These are phyloP conservation scores for Setaria italica DNA, from an alignment of 202 grass and related monocot genomes.

Conservation along the genomic window DNA sequence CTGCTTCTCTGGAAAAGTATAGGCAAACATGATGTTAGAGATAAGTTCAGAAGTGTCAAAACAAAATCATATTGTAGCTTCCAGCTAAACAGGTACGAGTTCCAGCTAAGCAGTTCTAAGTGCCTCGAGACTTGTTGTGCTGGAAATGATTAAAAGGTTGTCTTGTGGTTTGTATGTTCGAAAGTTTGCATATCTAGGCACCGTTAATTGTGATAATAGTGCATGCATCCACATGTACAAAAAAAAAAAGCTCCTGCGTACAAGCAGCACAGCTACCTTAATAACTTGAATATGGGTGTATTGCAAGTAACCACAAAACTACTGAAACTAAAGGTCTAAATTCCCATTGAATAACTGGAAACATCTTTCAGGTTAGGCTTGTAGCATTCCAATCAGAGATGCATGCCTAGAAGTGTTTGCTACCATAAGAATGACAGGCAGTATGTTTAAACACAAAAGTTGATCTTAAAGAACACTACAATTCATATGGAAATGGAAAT, in stretches of 20 bases:
- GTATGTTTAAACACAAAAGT: background rate
- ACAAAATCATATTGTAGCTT: constrained; percentile 21
- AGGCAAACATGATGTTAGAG: constrained; percentile 39
- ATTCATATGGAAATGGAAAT: constrained; percentile 17
- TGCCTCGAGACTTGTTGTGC: background rate
- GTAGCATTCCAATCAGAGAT: constrained; percentile 16
- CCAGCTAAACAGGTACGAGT: background rate
- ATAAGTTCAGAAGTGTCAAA: background rate
- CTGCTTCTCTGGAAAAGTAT: constrained; percentile 70
- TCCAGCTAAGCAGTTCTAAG: background rate
- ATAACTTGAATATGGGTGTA: background rate
- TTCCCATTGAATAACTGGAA: background rate
- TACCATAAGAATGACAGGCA: background rate
- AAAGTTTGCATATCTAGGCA: background rate
- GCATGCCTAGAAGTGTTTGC: background rate
- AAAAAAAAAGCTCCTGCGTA: background rate
- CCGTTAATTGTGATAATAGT: background rate
- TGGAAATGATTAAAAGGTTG: background rate
- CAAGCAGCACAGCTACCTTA: background rate
- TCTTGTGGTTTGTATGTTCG: background rate
- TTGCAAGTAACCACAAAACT: background rate
- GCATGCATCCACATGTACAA: background rate
- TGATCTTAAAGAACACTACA: background rate
- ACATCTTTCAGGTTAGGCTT: background rate
- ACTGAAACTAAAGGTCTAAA: background rate